Percentiles rank a stretch among this genome's conserved stretches.
phyloP scores from a whole-genome alignment of 805 yeast species.

The Wickerhamiella allomyrinae region DNA sequence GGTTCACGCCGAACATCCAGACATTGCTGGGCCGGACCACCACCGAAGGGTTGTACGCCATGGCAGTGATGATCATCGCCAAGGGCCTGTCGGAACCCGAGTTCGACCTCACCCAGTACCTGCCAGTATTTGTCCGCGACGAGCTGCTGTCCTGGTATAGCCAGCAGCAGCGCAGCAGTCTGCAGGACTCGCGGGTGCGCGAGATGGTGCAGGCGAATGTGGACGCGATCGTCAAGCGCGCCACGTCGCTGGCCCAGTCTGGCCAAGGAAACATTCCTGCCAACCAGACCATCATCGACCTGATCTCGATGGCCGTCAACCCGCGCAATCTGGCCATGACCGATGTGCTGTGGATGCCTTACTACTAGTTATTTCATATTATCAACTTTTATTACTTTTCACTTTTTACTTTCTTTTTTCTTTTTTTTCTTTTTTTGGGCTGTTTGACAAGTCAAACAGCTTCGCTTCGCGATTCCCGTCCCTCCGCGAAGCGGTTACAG shows the following conservation, averaged over 20 bases:
- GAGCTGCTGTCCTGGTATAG: conserved; percentile 91
- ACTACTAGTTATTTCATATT: conserved; percentile 34
- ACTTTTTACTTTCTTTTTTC: not conserved
- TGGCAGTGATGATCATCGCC: conserved; percentile 71
- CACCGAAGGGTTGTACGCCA: conserved; percentile 80
- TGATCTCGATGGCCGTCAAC: conserved; percentile 87
- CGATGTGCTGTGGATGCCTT: conserved; percentile 92
- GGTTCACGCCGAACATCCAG: conserved; percentile 92
- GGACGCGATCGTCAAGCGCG: conserved; percentile 67
- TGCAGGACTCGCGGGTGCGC: conserved; percentile 68
- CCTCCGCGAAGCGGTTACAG: too few species aligned
- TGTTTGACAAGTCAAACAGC: too few species aligned
- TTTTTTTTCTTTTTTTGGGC: too few species aligned
- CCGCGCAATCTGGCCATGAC: conserved; percentile 86
- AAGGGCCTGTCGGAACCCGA: conserved; percentile 83
- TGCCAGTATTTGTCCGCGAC: conserved; percentile 90
- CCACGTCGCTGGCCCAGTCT: conserved; percentile 58
- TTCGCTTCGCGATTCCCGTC: too few species aligned
- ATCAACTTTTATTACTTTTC: not conserved
- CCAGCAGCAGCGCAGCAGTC: conserved; percentile 60
- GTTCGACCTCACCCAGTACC: conserved; percentile 76
- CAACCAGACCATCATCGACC: conserved; percentile 77
- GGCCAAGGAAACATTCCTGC: conserved; percentile 50
- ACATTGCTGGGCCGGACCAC: conserved; percentile 88
- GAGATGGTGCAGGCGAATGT: conserved; percentile 83